phyloP scores from a whole-genome alignment of 495 filamentous ascomycete genomes.

The Aspergillus ellipticus region DNA sequence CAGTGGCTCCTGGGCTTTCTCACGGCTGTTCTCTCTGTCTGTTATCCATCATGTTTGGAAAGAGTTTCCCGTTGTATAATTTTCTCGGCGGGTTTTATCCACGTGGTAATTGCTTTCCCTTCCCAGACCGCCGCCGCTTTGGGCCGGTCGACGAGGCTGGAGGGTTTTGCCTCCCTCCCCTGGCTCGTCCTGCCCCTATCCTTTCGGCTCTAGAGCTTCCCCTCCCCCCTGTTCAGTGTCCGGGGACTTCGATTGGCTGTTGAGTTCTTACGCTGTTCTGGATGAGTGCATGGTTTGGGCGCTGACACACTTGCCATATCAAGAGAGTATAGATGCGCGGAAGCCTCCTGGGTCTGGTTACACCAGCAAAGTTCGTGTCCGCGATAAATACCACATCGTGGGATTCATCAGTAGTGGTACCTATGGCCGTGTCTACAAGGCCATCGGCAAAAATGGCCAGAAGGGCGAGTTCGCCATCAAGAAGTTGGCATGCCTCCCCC shows the following conservation, averaged over 20 bases:
- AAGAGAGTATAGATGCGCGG: conserved; percentile 39
- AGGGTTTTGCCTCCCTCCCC: not conserved
- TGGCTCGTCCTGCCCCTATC: not conserved
- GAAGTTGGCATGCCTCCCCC: conserved; percentile 50
- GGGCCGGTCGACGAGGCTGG: conserved; percentile 6
- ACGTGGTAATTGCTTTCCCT: conserved; percentile 45
- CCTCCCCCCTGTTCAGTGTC: not conserved
- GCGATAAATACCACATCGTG: conserved; percentile 89
- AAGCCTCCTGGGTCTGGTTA: conserved; percentile 52
- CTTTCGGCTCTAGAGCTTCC: not conserved
- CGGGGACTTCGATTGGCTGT: not conserved
- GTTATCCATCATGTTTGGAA: conserved; percentile 41
- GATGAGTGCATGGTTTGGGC: not conserved
- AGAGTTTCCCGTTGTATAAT: conserved; percentile 41
- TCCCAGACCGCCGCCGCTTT: conserved; percentile 8
- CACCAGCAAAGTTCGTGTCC: conserved; percentile 82
- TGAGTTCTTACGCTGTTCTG: not conserved
- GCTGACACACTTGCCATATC: conserved; percentile 6
- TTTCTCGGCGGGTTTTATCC: conserved; percentile 43
- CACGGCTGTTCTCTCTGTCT: conserved; percentile 13
- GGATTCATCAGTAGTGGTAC: conserved; percentile 98
- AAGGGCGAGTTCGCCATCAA: conserved; percentile 90
- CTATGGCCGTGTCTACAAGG: conserved; percentile 99
- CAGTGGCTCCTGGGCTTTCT: conserved; percentile 2
- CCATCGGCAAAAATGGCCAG: conserved; percentile 71